Conservation (phyloP, 2,329 filamentous ascomycete genomes). For the Lachnellula arida region DNA sequence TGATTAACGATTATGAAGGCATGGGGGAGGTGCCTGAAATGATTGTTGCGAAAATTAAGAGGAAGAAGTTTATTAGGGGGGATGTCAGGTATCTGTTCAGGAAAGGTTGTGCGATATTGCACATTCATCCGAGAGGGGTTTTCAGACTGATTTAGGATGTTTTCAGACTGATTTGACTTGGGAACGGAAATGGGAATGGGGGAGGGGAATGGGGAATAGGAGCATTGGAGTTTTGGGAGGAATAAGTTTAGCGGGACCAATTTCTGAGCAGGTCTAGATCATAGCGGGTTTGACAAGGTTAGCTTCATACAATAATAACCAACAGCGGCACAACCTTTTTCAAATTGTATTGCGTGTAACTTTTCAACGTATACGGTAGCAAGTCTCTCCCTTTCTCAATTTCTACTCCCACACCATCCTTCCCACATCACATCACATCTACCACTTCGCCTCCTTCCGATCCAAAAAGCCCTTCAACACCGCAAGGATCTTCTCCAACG, state of each 20-base stretch:
- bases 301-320: neutral
- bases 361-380: neutral
- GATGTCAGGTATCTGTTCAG: constrained; percentile 26
- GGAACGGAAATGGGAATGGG: neutral
- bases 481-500: constrained; percentile 71
- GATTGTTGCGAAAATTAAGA: constrained; percentile 26
- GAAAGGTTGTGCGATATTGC: constrained; percentile 23
- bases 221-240: neutral
- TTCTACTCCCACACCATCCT: neutral
- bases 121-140: constrained; percentile 22
- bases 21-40: constrained; percentile 18
- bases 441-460: constrained; percentile 43
- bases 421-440: constrained; percentile 13
- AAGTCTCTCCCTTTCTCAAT: neutral
- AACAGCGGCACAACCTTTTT: neutral
- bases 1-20: constrained; percentile 23
- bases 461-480: constrained; percentile 66
- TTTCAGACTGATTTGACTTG: too few species aligned
- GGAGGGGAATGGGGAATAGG: neutral
- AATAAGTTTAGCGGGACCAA: neutral
- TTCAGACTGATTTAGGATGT: constrained; percentile 26
- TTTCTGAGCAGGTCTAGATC: neutral
- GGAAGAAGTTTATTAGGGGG: constrained; percentile 27
- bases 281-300: neutral
- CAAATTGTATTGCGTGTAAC: neutral